These are phyloP conservation scores for Choanephora cucurbitarum DNA, from an alignment of 371 early-diverging fungal genomes.

Conservation along the genomic window DNA sequence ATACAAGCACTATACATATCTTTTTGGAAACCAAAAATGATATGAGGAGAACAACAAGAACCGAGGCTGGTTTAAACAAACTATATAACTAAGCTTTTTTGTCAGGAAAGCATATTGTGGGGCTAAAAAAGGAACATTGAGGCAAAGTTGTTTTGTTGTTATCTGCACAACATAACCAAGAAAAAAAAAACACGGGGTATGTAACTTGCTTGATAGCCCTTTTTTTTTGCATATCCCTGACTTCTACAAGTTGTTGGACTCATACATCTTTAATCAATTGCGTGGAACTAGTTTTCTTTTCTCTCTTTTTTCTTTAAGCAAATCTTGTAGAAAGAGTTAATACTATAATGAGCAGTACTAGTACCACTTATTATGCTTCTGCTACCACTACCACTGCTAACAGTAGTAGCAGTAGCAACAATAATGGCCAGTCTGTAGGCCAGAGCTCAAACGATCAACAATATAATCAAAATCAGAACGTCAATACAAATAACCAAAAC, in stretches of 20 bases:
- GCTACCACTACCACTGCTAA: constrained; percentile 9
- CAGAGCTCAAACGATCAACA: too few relatives aligned
- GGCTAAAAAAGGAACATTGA: too few relatives aligned
- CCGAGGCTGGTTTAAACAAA: too few relatives aligned
- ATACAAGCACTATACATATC: too few relatives aligned
- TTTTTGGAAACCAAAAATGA: too few relatives aligned
- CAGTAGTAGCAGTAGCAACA: constrained; percentile 11
- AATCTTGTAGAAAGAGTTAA: constrained; percentile 10
- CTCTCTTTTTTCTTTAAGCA: neutral
- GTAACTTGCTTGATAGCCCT: neutral
- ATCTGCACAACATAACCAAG: neutral
- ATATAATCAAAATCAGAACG: constrained; percentile 4
- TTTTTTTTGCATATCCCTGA: too few relatives aligned
- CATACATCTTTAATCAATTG: too few relatives aligned
- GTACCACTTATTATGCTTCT: constrained; percentile 13
- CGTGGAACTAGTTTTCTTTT: too few relatives aligned
- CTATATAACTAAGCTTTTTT: too few relatives aligned
- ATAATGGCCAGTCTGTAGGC: constrained; percentile 1
- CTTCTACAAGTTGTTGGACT: too few relatives aligned
- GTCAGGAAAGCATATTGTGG: too few relatives aligned
- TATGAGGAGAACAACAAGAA: too few relatives aligned
- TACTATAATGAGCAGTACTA: constrained; percentile 4
- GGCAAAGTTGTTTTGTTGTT: neutral
- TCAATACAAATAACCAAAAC: constrained; percentile 1
- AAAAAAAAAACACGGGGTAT: neutral